Evolutionary conservation across 1,139 yeast genomes (phyloP).

Genomic region (Pneumocystis sp.): DNA sequence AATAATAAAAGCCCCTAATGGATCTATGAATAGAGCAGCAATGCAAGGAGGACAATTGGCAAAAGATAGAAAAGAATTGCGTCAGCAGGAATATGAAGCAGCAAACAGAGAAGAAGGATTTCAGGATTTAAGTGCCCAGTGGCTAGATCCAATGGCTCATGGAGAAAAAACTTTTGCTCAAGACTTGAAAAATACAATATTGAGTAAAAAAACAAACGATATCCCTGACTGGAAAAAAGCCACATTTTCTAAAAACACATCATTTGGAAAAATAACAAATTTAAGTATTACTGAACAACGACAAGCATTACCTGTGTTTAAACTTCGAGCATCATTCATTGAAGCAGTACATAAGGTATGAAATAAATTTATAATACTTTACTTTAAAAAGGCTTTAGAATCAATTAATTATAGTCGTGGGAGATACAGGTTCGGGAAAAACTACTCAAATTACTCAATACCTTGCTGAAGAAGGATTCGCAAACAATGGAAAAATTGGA

Average conservation of each 20-base stretch:
- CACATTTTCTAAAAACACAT: conserved; percentile 26
- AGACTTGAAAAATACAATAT: conserved; percentile 17
- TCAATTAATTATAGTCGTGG: conserved; percentile 72
- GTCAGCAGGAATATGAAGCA: conserved; percentile 30
- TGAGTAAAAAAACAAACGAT: conserved; percentile 6
- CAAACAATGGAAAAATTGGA: conserved; percentile 48
- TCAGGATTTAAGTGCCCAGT: conserved; percentile 15
- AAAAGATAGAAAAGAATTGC: conserved; percentile 47
- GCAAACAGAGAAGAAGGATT: conserved; percentile 13
- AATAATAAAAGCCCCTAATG: conserved; percentile 58
- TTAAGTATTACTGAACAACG: conserved; percentile 51
- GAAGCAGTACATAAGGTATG: conserved; percentile 33
- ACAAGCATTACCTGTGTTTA: conserved; percentile 56
- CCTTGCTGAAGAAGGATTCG: conserved; percentile 61
- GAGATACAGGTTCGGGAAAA: conserved; percentile 96
- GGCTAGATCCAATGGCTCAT: conserved; percentile 17
- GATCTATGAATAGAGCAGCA: conserved; percentile 65
- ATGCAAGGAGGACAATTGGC: conserved; percentile 59
- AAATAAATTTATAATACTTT: background rate
- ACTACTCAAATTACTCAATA: conserved; percentile 87
- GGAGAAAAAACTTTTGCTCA: conserved; percentile 15
- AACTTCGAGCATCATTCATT: conserved; percentile 44
- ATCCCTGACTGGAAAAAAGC: conserved; percentile 37
- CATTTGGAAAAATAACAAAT: conserved; percentile 42
- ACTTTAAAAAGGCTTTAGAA: conserved; percentile 26